Evolutionary conservation across 306 rosid genomes (phyloP), one percentile per base, ranked within the genome.

Genomic region (Medicago lupulina): DNA sequence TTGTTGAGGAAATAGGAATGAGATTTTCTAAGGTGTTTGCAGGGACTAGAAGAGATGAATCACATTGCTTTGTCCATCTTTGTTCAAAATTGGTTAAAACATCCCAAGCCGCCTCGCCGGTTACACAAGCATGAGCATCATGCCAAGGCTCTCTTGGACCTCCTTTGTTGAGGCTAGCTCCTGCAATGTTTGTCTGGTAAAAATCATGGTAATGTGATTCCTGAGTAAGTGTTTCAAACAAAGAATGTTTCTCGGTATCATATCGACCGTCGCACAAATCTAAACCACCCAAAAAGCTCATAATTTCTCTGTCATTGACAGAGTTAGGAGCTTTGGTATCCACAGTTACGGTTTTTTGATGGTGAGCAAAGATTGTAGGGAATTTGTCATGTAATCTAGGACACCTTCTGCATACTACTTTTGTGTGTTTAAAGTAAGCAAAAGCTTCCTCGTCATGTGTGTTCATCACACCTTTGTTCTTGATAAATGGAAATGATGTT

Each of bases 111-210:
- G 96, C 97, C 49, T 86, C 93, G 17, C 99, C 99, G 0, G 80
- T 86, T 34, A 95, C 79, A 79, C 99, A 84, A 72, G 99, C 96
- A 82, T 95, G 99, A 51, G 89, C 91, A 87, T 95, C 99, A 70
- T 95, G 97, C 99, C 99, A 95, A 31, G 97, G 97, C 76, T 86
- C 84, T 77, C 99, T 89, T 41, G 99, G 99, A 83, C 99, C 99
- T 25, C 99, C 99, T 82, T 79, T 86, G 10, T 84, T 81, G 55
- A 88, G 76, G 83, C 89, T 88, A 50, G 97, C 92, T 40, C 97
- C 91, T 6, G 87, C 76, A 49, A 95, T 88, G 76, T 76, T 95
- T 19, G 92, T 92, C 72, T 95, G 97, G 76, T 92, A 92, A 76
- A 90, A 95, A 77, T 92, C 97, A 59, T 59, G 18, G 70, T 78